Evolutionary conservation across 495 filamentous ascomycete species (phyloP).

Genomic region (Talaromyces wortmannii): DNA sequence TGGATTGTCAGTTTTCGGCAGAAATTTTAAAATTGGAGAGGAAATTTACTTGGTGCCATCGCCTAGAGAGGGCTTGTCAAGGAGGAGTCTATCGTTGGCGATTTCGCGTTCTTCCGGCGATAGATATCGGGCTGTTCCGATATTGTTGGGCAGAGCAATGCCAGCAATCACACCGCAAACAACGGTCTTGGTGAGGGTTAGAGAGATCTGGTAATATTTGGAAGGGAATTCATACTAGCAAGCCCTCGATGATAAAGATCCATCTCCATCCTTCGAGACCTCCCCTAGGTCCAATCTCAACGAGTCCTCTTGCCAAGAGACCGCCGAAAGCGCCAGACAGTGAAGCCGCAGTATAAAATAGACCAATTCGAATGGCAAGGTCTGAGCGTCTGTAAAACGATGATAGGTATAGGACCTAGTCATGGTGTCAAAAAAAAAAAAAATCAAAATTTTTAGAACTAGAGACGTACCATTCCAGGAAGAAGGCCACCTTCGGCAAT

Average conservation of each 20-base stretch:
- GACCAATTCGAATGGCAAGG: constrained; percentile 61
- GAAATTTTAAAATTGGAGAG: background rate
- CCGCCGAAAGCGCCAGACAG: constrained; percentile 68
- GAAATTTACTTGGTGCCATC: constrained; percentile 18
- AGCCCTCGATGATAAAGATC: constrained; percentile 60
- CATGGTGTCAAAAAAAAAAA: background rate
- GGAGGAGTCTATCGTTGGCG: constrained; percentile 28
- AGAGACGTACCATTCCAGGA: constrained; percentile 54
- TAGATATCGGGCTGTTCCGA: constrained; percentile 43
- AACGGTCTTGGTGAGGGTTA: constrained; percentile 40
- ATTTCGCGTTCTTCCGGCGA: constrained; percentile 40
- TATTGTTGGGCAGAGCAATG: constrained; percentile 49
- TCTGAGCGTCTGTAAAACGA: constrained; percentile 67
- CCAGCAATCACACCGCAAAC: constrained; percentile 42
- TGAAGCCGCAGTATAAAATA: constrained; percentile 69
- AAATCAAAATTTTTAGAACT: background rate
- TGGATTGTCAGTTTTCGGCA: constrained; percentile 17
- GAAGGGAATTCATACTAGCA: constrained; percentile 29
- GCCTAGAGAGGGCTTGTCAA: constrained; percentile 26
- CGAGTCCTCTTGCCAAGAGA: constrained; percentile 57
- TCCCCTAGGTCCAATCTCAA: constrained; percentile 50
- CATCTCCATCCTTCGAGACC: constrained; percentile 53
- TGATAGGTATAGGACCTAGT: constrained; percentile 58
- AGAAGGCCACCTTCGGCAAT: constrained; percentile 58
- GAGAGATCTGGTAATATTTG: background rate